Base-by-base conservation (phyloP, 768 basidiomycete genomes). In the Termitomyces sp. region DNA sequence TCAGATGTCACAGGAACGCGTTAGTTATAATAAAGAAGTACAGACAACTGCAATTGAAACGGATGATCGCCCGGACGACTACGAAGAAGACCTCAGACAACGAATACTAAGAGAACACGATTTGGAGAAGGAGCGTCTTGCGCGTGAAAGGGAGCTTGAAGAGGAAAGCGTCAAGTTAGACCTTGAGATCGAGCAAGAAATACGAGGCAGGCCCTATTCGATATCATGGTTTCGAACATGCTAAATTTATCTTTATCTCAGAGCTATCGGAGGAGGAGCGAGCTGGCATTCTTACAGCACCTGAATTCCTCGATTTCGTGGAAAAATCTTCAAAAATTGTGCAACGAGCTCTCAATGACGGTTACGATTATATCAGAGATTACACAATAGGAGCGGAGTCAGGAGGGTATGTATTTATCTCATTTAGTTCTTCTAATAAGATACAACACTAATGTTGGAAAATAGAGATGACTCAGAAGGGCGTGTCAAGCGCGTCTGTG, bases 301-400 rank as follows among this genome's bases (percentile, higher is more conserved):
- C 95, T 0, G 93, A 95, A 66, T 98, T 98, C 69, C 73, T 91
- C 16, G 90, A 94, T 61, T 99, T 99, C 69, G 86, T 99, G 16
- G 94, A 97, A 68, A 85, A 90, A 64, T 95, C 93, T 9, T 93
- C 92, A 21, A 96, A 96, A 74, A 94, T 98, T 45, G 84, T 98
- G 11, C 93, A 98, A 69, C 81, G 97, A 49, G 97, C 96, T 21
- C 73, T 98, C 59, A 97, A 92, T 66, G 97, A 98, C 65, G 84
- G 84, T 27, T 99, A 99, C 70, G 97, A 99, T 70, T 98, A 98
- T 65, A 92, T 94, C 63, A 86, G 90, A 34, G 97, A 99, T 73
- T 99, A 99, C 68, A 91, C 90, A n/a, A 83, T 95, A 49, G 90
- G 89, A 25, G 77, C 92, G 7, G 93, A 95, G 67, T 81, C 89